Conservation (phyloP, 345 rosid genomes). For the Zanthoxylum bungeanum region DNA sequence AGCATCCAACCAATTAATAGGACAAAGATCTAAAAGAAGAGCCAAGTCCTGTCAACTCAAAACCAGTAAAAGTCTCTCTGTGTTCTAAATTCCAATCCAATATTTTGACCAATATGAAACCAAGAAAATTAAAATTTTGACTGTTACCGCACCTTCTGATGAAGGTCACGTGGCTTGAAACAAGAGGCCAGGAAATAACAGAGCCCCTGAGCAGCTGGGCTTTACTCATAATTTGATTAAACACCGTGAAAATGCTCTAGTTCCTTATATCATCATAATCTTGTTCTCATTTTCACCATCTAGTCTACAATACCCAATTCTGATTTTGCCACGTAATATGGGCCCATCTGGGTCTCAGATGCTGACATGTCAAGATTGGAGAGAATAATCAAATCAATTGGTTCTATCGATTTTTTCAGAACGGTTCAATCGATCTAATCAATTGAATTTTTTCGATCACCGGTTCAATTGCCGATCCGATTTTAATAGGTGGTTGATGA, state of each 20-base stretch:
- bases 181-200: not conserved
- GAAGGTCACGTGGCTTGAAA: not conserved
- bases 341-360: not conserved
- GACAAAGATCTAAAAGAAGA: not conserved
- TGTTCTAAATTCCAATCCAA: too few relatives aligned
- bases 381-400: too few relatives aligned
- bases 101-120: not conserved
- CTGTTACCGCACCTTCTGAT: not conserved
- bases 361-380: not conserved
- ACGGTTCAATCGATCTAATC: too few relatives aligned
- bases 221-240: not conserved
- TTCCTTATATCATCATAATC: not conserved
- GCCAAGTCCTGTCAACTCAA: not conserved
- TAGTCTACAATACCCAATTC: not conserved
- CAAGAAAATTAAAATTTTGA: not conserved
- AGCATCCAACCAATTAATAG: not conserved
- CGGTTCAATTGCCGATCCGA: too few relatives aligned
- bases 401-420: too few relatives aligned
- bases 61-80: too few relatives aligned
- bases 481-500: not conserved
- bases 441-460: too few relatives aligned
- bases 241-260: not conserved
- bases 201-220: not conserved
- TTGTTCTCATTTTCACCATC: not conserved
- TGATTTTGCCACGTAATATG: not conserved